phyloP scores from a whole-genome alignment of 2,329 filamentous ascomycete genomes.

The Albifimbria verrucaria region DNA sequence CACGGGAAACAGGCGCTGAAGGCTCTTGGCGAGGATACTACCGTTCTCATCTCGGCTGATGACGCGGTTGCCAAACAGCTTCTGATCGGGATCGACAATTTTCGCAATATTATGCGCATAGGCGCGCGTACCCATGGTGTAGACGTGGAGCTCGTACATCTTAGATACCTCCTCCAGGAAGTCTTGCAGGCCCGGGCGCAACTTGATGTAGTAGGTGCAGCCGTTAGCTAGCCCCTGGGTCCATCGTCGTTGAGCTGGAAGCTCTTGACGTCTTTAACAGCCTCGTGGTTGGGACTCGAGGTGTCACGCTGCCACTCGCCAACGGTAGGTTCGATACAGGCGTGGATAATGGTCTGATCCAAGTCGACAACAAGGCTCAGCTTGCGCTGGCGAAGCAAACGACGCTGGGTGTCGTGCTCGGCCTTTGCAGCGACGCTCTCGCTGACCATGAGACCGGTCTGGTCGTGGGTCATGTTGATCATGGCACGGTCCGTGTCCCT shows the following conservation, averaged over 20 bases:
- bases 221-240: slow-evolving; percentile 62
- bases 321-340: slow-evolving; percentile 93
- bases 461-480: slow-evolving; percentile 94
- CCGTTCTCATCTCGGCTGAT: slow-evolving; percentile 97
- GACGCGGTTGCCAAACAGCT: slow-evolving; percentile 89
- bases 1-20: slow-evolving; percentile 89
- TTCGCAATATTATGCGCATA: slow-evolving; percentile 90
- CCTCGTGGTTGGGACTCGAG: slow-evolving; percentile 84
- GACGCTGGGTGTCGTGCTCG: slow-evolving; percentile 82
- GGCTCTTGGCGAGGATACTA: slow-evolving; percentile 83
- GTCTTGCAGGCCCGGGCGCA: slow-evolving; percentile 78
- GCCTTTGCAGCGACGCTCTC: slow-evolving; percentile 73
- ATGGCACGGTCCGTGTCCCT: slow-evolving; percentile 81
- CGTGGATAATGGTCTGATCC: slow-evolving; percentile 98
- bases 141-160: slow-evolving; percentile 93
- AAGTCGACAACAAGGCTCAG: slow-evolving; percentile 93
- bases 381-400: slow-evolving; percentile 76
- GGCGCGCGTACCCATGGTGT: slow-evolving; percentile 98
- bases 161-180: slow-evolving; percentile 77
- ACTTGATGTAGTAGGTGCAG: slow-evolving; percentile 98
- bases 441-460: slow-evolving; percentile 82
- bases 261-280: slow-evolving; percentile 80
- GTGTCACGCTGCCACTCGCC: slow-evolving; percentile 92
- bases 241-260: slow-evolving; percentile 90
- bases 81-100: slow-evolving; percentile 86